These are phyloP conservation scores for Prillingera fragicola DNA, from an alignment of 1,284 basidiomycete genomes.

Conservation along the genomic window DNA sequence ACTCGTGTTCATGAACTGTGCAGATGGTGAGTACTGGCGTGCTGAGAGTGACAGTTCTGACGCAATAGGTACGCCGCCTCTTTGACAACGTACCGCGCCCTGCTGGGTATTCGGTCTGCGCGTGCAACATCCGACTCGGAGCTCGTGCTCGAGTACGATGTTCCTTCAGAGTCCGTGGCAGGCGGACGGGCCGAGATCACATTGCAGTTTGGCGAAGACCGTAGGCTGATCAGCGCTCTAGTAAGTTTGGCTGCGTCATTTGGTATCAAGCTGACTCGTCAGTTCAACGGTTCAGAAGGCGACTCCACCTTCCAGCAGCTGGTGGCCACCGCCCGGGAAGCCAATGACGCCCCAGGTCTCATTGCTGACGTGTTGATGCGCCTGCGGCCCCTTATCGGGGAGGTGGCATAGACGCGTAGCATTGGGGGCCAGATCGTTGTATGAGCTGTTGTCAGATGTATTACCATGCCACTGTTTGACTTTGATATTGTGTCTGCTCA, in stretches of 20 bases:
- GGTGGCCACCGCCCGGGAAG: slow-evolving; percentile 58
- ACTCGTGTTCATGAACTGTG: slow-evolving; percentile 45
- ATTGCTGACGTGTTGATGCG: slow-evolving; percentile 60
- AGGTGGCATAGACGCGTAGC: no score
- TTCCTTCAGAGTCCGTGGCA: no score
- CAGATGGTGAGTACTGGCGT: slow-evolving; percentile 42
- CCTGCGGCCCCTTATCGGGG: slow-evolving; percentile 42
- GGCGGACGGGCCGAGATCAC: slow-evolving; percentile 23
- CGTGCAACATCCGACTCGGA: slow-evolving; percentile 65
- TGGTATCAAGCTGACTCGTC: neutral
- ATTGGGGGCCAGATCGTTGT: no score
- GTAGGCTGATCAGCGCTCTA: slow-evolving; percentile 30
- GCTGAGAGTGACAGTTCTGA: slow-evolving; percentile 24
- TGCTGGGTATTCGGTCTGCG: slow-evolving; percentile 59
- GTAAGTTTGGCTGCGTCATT: no score
- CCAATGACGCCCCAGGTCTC: slow-evolving; percentile 65
- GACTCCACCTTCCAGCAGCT: slow-evolving; percentile 59
- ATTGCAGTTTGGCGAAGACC: slow-evolving; percentile 32
- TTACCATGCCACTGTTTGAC: no score
- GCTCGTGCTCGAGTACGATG: slow-evolving; percentile 60
- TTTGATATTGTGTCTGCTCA: no score
- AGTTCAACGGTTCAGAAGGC: neutral
- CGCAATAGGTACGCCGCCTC: slow-evolving; percentile 61
- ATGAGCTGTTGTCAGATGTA: no score
- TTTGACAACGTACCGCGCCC: slow-evolving; percentile 58